Evolutionary conservation across 1,284 basidiomycete species (phyloP).

Genomic region (Puccinia triticina): DNA sequence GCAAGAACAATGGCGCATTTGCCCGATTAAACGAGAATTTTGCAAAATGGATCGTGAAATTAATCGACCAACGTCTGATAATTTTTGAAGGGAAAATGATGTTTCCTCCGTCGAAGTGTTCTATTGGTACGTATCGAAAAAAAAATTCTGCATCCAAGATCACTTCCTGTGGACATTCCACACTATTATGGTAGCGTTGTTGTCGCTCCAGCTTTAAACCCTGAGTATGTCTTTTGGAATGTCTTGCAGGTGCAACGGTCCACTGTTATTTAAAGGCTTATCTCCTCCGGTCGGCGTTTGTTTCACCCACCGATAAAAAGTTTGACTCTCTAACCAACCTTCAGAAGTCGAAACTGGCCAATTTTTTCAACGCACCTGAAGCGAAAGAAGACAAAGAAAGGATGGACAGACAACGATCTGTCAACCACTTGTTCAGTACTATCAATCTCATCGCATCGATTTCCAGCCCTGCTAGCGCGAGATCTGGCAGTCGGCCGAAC

Average conservation of each 20-base stretch:
- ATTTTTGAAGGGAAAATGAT: slow-evolving; percentile 42
- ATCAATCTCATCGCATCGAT: slow-evolving; percentile 51
- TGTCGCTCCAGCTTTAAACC: background rate
- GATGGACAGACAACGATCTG: slow-evolving; percentile 50
- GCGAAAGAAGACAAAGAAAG: slow-evolving; percentile 62
- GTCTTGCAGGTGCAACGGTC: slow-evolving; percentile 40
- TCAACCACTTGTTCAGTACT: slow-evolving; percentile 57
- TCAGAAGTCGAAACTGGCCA: background rate
- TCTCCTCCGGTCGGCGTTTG: slow-evolving; percentile 33
- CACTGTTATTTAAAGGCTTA: slow-evolving; percentile 50
- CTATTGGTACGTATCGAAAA: slow-evolving; percentile 29
- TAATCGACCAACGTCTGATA: slow-evolving; percentile 33
- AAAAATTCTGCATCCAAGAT: background rate
- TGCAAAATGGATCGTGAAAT: slow-evolving; percentile 41
- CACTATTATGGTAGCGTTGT: background rate
- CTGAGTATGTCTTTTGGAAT: background rate
- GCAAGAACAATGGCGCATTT: slow-evolving; percentile 41
- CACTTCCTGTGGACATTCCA: background rate
- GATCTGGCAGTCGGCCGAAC: background rate
- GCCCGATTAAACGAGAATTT: slow-evolving; percentile 39
- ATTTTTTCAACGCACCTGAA: slow-evolving; percentile 49
- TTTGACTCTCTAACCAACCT: slow-evolving; percentile 32
- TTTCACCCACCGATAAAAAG: background rate
- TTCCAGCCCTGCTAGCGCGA: slow-evolving; percentile 41
- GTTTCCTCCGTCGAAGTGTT: slow-evolving; percentile 26